A percentile compares a stretch with the other conserved stretches of the same genome.
These are phyloP conservation scores for Lactifluus hygrophoroides DNA, from an alignment of 768 basidiomycete species.

Conservation along the genomic window DNA sequence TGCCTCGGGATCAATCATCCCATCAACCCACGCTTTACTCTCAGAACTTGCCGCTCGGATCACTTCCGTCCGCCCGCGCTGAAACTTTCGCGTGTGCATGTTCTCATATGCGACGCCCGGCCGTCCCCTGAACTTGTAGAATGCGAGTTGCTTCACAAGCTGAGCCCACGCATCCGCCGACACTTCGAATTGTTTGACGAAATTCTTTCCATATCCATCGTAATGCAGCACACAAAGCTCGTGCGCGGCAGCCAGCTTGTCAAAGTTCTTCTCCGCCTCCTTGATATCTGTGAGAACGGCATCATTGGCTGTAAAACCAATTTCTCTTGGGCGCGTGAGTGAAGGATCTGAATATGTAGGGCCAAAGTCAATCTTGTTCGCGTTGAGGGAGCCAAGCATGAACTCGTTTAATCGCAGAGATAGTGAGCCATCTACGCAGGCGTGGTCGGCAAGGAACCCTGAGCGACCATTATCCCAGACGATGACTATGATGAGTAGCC, in stretches of 20 bases:
- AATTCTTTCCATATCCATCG: slow-evolving; percentile 66
- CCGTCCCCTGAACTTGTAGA: slow-evolving; percentile 71
- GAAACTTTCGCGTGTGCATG: slow-evolving; percentile 88
- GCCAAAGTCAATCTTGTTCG: slow-evolving; percentile 70
- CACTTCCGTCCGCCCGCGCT: slow-evolving; percentile 89
- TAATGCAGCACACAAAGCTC: slow-evolving; percentile 44
- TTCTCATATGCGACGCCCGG: slow-evolving; percentile 87
- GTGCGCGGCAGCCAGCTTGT: slow-evolving; percentile 66
- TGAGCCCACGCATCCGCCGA: slow-evolving; percentile 96
- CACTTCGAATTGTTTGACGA: slow-evolving; percentile 71
- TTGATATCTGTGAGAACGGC: slow-evolving; percentile 44
- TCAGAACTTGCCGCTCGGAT: too few species aligned
- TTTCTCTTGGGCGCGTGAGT: slow-evolving; percentile 44
- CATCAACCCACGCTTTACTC: slow-evolving; percentile 79
- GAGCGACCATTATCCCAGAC: too few species aligned
- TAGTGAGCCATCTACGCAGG: slow-evolving; percentile 90
- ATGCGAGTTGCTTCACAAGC: slow-evolving; percentile 92
- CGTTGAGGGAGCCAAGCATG: slow-evolving; percentile 64
- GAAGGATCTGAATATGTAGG: slow-evolving; percentile 22
- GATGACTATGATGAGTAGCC: slow-evolving; percentile 71
- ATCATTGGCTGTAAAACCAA: slow-evolving; percentile 60
- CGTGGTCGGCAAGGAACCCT: slow-evolving; percentile 79
- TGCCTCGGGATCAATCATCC: slow-evolving; percentile 61
- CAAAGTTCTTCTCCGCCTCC: slow-evolving; percentile 58
- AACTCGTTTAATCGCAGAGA: slow-evolving; percentile 96